phyloP scores from a whole-genome alignment of 805 yeast genomes.

The Suhomyces sp. region DNA sequence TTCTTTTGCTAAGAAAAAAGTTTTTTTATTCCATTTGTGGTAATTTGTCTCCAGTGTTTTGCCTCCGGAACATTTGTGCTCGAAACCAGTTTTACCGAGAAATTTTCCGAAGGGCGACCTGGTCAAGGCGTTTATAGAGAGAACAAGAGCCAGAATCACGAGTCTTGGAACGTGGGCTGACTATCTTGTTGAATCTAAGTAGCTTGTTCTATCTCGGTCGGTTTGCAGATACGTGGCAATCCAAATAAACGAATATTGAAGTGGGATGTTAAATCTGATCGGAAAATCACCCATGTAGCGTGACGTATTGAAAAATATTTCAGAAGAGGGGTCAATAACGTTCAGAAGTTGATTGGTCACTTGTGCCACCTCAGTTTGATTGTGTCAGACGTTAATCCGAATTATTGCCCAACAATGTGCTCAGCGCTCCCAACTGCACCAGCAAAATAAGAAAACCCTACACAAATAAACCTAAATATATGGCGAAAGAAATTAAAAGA shows the following conservation, averaged over 20 bases:
- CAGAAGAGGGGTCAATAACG: neutral
- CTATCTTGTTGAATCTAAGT: neutral
- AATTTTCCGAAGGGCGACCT: neutral
- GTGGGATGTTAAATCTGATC: neutral
- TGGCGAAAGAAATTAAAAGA: neutral
- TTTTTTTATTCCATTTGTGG: neutral
- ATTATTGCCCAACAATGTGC: neutral
- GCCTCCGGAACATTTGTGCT: neutral
- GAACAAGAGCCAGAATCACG: neutral
- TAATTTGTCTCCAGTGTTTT: neutral
- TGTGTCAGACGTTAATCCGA: neutral
- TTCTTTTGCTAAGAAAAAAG: neutral
- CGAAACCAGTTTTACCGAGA: slow-evolving; percentile 1
- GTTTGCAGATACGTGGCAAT: neutral
- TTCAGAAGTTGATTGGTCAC: neutral
- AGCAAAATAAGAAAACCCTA: neutral
- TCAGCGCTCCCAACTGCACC: neutral
- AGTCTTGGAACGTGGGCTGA: neutral
- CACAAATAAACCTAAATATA: neutral
- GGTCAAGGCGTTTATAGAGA: neutral
- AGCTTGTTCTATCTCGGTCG: no score
- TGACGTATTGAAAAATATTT: neutral
- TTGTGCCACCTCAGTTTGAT: neutral
- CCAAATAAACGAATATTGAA: neutral
- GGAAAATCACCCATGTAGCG: neutral